Evolutionary conservation across 441 rosid genomes (phyloP), one percentile per base, ranked within the genome.

Genomic region (Raphanus hybrid): DNA sequence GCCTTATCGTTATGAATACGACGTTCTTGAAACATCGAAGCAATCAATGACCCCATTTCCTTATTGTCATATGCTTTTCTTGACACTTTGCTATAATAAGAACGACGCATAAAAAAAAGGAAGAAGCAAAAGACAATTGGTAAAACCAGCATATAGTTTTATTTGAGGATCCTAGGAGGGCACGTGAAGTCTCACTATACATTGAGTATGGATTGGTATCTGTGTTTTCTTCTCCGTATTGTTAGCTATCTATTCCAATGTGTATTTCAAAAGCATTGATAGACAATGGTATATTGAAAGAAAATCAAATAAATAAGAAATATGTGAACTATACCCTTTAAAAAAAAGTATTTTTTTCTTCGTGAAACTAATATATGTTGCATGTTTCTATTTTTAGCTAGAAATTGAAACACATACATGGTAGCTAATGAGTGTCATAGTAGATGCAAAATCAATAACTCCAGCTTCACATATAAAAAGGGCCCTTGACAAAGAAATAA

Each of bases 21-120:
- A 78, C 66, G 27, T 29, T 69, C 55, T 73, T 68, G 57, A 66
- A 55, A 59, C 9, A 65, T 41, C 71, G 59, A 64, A 58, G 34
- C 73, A 72, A 67, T 65, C 68, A 77, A 27, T 72, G 81, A 37
- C 81, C 77, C 64, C 32, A 34, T 60, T 78, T 72, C 72, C 5
- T 52, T 78, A 3, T 34, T 72, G 73, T 57, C 20, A 15, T 29
- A 8, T 4, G 18, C 59, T 18, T 29, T n/a, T 18, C 62, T 66
- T 14, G 32, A 52, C 16, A 66, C 35, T 14, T 71, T 62, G 7
- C 66, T 62, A 32, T n/a, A 62, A 62, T 50, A 35, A 72, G 23
- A 2, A 37, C 43, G 73, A 65, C 3, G 59, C 77, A 78, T 71
- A 15, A 52, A 6, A 14, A 15, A 15, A 20, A 71, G 67, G 59